Evolutionary conservation across 2,329 filamentous ascomycete species (phyloP).

Genomic region (Apiospora malaysiana): DNA sequence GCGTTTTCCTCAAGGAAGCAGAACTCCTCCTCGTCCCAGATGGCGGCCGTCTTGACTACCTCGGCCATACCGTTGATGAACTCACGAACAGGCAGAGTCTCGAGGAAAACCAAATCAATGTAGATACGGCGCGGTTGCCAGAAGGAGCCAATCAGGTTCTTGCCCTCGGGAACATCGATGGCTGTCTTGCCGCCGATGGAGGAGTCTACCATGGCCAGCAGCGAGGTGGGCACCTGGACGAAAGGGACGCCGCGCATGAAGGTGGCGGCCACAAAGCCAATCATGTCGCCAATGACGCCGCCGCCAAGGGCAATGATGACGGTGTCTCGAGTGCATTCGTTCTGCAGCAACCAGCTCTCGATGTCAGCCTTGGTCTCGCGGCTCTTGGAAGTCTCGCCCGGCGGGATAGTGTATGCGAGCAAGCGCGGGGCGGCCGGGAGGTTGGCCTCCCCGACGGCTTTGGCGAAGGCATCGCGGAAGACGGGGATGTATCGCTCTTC

Average conservation of each 20-base stretch:
- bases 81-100: constrained; percentile 87
- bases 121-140: constrained; percentile 96
- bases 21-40: constrained; percentile 92
- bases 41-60: constrained; percentile 96
- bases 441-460: constrained; percentile 41
- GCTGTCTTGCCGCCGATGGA: constrained; percentile 98
- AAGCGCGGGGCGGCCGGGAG: constrained; percentile 43
- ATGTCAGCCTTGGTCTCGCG: constrained; percentile 93
- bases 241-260: constrained; percentile 98
- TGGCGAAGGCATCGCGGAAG: constrained; percentile 72
- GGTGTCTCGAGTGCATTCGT: constrained; percentile 93
- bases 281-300: constrained; percentile 97
- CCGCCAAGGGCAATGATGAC: constrained; percentile 94
- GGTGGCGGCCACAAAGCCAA: constrained; percentile 94
- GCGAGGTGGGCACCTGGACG: constrained; percentile 93
- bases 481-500: constrained; percentile 78
- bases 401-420: constrained; percentile 84
- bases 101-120: constrained; percentile 89
- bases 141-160: constrained; percentile 94
- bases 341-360: constrained; percentile 94
- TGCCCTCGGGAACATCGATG: constrained; percentile 93
- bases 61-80: constrained; percentile 99
- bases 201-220: constrained; percentile 97
- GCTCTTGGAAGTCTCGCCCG: constrained; percentile 92
- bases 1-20: constrained; percentile 83